Evolutionary conservation across 1,139 yeast species (phyloP), one percentile per base, ranked within the genome.

Genomic region (Lodderomyces margitis): DNA sequence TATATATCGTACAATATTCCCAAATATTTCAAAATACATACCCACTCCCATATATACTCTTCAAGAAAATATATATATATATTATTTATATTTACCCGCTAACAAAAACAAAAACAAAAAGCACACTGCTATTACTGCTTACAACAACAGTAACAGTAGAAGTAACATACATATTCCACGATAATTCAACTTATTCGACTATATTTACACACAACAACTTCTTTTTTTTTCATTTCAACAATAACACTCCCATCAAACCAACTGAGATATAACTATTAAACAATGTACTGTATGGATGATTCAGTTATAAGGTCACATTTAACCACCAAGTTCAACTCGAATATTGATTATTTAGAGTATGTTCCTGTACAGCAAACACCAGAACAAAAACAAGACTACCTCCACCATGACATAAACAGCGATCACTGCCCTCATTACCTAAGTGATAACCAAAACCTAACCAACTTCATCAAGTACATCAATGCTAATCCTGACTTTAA

Each of bases 261-360:
- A n/a, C n/a, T 23, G 25, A 23, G 11, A 23, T 28, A 12, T 14
- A 28, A 28, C 12, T 31, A 31, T 10, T 23, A 31, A 34, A 45
- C 43, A 46, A 45, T 41, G 39, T 47, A 24, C 35, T 45, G 31
- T 33, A 42, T 52, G 41, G 62, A 58, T 45, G 62, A 58, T 40
- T 49, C 51, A 44, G 52, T 54, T 37, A 42, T 56, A 41, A 46
- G 50, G 24, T 42, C 42, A 31, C 27, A 36, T 11, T 17, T 38
- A 20, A 34, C 41, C 16, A 41, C 46, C 7, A 43, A 39, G 20
- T 53, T 41, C 33, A 44, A 43, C 34, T 63, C 68, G 42, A 71
- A 70, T 49, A 59, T 70, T 37, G 77, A 71, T 50, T 71, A 70
- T 53, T 47, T 58, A 20, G 51, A 48, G 37, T 49, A 48, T 37